These are phyloP conservation scores for Colletotrichum sp. DNA, from an alignment of 2,329 filamentous ascomycete species.

Conservation along the genomic window DNA sequence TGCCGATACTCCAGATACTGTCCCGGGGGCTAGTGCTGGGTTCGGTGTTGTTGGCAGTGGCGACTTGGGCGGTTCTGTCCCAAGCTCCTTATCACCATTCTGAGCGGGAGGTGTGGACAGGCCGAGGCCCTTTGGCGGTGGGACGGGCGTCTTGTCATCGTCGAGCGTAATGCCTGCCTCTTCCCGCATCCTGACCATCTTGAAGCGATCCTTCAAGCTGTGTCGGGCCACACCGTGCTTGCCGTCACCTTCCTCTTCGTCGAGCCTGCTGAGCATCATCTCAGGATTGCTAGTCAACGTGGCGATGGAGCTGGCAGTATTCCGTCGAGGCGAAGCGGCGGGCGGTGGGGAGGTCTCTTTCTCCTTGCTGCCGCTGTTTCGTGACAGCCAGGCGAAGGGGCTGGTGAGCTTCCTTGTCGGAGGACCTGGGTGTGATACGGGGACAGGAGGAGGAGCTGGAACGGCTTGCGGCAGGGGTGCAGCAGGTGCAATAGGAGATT, in stretches of 20 bases:
- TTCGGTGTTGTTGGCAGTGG: slow-evolving; percentile 70
- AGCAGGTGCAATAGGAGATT: slow-evolving; percentile 44
- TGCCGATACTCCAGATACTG: slow-evolving; percentile 79
- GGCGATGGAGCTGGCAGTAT: slow-evolving; percentile 80
- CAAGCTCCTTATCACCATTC: slow-evolving; percentile 22
- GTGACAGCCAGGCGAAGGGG: slow-evolving; percentile 85
- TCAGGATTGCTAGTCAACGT: slow-evolving; percentile 84
- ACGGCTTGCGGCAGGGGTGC: slow-evolving; percentile 34
- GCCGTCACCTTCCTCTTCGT: slow-evolving; percentile 68
- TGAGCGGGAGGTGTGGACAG: slow-evolving; percentile 27
- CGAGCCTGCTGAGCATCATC: slow-evolving; percentile 77
- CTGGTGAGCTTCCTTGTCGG: slow-evolving; percentile 78
- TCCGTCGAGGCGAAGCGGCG: slow-evolving; percentile 57
- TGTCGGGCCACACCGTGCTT: slow-evolving; percentile 55
- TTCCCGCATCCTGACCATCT: slow-evolving; percentile 75
- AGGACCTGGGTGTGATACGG: slow-evolving; percentile 38
- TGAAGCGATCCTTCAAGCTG: slow-evolving; percentile 80
- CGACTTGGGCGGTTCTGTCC: slow-evolving; percentile 15
- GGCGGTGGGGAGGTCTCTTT: slow-evolving; percentile 60
- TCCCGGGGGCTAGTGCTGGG: slow-evolving; percentile 79
- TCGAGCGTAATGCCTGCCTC: slow-evolving; percentile 67
- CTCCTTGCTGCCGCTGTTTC: slow-evolving; percentile 66
- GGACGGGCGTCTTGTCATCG: slow-evolving; percentile 47
- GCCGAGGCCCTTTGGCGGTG: slow-evolving; percentile 22
- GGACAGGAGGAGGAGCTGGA: slow-evolving; percentile 26